Evolutionary conservation across 441 rosid species (phyloP), one percentile per base, ranked within the genome.

Genomic region (Monsonia emarginata): DNA sequence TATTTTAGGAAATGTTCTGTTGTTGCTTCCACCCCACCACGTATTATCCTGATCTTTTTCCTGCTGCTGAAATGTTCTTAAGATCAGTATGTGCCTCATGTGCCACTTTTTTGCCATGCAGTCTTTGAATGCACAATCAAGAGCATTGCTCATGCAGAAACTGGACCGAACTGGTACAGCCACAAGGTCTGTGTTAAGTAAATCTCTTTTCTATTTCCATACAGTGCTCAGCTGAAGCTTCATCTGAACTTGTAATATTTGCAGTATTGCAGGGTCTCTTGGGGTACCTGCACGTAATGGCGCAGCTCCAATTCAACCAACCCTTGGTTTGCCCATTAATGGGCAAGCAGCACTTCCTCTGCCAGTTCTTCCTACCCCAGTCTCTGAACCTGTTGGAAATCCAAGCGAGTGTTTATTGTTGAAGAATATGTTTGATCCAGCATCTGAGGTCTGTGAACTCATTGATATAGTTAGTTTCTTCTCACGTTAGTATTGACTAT

Each of bases 391-490:
- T 70, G 68, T 87, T 80, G 96, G 96, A 67, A 81, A 50, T 65
- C 95, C 97, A 18, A 85, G 88, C 63, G 91, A 87, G 67, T 91
- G 92, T 72, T 81, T 91, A 68, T 75, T 91, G 76, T 76, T 91
- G 80, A 89, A 91, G 78, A 91, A 91, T 75, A 79, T 91, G 89
- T 91, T 91, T 69, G 97, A 89, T 79, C 91, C 96, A 61, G 84
- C 86, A 13, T 80, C 92, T 1, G 97, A 91, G 97, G 97, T 91
- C 6, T 16, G 38, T 65, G 54, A 50, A 68, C 75, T 54, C 63
- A 31, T 65, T 69, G 46, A 30, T 18, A 62, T 64, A 10, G 42
- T 0, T 50, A 34, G 27, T 21, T 57, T 28, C 30, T n/a, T 61
- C 50, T 46, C 21, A 50, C 38, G 25, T 38, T 56, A 8, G 58